phyloP scores from a whole-genome alignment of 306 rosid species.

The Parietaria judaica region DNA sequence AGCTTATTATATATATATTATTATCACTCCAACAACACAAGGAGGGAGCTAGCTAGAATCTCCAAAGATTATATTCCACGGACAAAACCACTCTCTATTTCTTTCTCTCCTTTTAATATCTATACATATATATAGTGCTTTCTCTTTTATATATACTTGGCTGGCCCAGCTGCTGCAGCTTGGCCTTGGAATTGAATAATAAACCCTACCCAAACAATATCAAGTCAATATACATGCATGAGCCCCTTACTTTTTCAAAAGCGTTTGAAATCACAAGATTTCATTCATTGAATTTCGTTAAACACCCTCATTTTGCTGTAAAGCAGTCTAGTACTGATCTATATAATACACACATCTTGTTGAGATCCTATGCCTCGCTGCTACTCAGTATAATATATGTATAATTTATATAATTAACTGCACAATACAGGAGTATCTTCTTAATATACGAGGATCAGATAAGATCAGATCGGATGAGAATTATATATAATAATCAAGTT shows the following conservation, averaged over 20 bases:
- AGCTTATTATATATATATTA: neutral
- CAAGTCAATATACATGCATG: slow-evolving; percentile 11
- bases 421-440: too few relatives aligned
- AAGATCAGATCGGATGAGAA: too few relatives aligned
- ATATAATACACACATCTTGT: slow-evolving; percentile 4
- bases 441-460: too few relatives aligned
- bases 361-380: neutral
- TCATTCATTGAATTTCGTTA: neutral
- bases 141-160: too few relatives aligned
- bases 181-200: too few relatives aligned
- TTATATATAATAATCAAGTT: too few relatives aligned
- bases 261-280: neutral
- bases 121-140: neutral
- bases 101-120: neutral
- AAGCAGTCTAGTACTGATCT: neutral
- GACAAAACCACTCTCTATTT: neutral
- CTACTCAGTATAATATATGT: too few relatives aligned
- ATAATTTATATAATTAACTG: too few relatives aligned
- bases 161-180: too few relatives aligned
- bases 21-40: neutral
- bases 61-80: neutral
- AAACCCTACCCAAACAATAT: too few relatives aligned
- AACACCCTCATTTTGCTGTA: too few relatives aligned
- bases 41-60: too few relatives aligned
- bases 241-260: neutral